Conservation (phyloP, 2,329 filamentous ascomycete species). For the Sporothrix schenckii region DNA sequence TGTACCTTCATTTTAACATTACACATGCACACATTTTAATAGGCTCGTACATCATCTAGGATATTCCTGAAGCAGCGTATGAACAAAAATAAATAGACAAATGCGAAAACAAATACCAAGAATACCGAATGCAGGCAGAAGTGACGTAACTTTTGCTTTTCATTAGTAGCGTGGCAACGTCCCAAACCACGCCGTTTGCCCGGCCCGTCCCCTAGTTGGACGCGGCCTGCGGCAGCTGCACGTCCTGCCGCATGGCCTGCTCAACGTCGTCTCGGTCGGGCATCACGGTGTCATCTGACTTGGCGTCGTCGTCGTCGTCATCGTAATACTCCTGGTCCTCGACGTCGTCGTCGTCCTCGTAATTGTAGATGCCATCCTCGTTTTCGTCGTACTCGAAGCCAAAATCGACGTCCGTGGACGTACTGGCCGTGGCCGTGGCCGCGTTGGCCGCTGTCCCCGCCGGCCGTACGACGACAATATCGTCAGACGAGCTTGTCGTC, state of each 20-base stretch:
- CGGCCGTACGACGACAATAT: constrained; percentile 19
- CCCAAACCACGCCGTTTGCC: too few relatives aligned
- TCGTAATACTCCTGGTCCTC: constrained; percentile 35
- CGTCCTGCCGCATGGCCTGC: constrained; percentile 24
- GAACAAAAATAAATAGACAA: background rate
- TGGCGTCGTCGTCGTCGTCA: constrained; percentile 33
- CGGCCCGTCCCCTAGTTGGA: background rate
- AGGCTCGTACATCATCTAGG: background rate
- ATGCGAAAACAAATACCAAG: background rate
- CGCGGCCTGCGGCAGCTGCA: background rate
- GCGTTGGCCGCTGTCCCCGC: background rate
- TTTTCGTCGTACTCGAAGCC: constrained; percentile 23
- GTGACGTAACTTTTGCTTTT: background rate
- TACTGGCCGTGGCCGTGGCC: background rate
- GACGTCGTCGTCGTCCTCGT: constrained; percentile 24
- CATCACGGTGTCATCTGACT: constrained; percentile 35
- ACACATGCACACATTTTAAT: background rate
- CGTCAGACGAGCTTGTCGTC: background rate
- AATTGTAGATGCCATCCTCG: constrained; percentile 17
- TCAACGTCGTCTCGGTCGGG: constrained; percentile 35
- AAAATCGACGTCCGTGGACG: background rate
- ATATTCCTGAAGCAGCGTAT: background rate
- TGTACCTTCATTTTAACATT: background rate
- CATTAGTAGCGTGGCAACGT: background rate
- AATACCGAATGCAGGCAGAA: background rate